Evolutionary conservation across 2,329 filamentous ascomycete genomes (phyloP).

Genomic region (Colletotrichum incanum): DNA sequence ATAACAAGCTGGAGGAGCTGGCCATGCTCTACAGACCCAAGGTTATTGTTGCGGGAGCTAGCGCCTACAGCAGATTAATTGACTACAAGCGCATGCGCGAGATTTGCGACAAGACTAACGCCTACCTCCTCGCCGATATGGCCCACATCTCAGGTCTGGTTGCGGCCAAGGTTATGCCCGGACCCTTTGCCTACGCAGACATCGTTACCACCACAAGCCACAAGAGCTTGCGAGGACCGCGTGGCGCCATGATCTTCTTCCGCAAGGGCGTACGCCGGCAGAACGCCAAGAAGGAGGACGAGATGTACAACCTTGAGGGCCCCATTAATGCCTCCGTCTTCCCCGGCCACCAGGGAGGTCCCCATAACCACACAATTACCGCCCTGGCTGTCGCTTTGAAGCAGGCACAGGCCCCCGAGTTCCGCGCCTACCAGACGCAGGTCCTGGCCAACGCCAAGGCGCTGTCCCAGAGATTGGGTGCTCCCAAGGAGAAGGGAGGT

Average conservation of each 20-base stretch:
- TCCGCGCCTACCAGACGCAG: constrained; percentile 92
- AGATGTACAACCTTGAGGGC: constrained; percentile 89
- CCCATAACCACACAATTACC: constrained; percentile 99
- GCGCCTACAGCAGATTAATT: constrained; percentile 95
- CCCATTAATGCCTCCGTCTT: constrained; percentile 98
- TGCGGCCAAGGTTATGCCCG: constrained; percentile 90
- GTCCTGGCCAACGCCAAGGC: constrained; percentile 94
- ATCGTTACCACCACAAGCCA: constrained; percentile 98
- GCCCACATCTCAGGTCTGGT: constrained; percentile 97
- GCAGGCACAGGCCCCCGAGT: constrained; percentile 91
- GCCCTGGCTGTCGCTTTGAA: constrained; percentile 94
- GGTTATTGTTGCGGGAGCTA: constrained; percentile 94
- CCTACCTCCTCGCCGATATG: constrained; percentile 96
- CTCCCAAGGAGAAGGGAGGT: constrained; percentile 80
- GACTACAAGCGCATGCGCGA: constrained; percentile 94
- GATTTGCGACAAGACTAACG: constrained; percentile 91
- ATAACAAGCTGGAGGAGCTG: constrained; percentile 89
- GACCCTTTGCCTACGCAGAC: constrained; percentile 91
- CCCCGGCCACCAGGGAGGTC: constrained; percentile 97
- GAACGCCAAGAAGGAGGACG: constrained; percentile 88
- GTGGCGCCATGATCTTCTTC: constrained; percentile 99
- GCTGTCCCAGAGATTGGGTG: constrained; percentile 78
- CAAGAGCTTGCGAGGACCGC: constrained; percentile 95
- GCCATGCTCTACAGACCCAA: constrained; percentile 94
- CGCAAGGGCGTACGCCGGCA: constrained; percentile 89